Evolutionary conservation across 1,284 basidiomycete species (phyloP).

Genomic region (Ustanciosporium gigantosporum): DNA sequence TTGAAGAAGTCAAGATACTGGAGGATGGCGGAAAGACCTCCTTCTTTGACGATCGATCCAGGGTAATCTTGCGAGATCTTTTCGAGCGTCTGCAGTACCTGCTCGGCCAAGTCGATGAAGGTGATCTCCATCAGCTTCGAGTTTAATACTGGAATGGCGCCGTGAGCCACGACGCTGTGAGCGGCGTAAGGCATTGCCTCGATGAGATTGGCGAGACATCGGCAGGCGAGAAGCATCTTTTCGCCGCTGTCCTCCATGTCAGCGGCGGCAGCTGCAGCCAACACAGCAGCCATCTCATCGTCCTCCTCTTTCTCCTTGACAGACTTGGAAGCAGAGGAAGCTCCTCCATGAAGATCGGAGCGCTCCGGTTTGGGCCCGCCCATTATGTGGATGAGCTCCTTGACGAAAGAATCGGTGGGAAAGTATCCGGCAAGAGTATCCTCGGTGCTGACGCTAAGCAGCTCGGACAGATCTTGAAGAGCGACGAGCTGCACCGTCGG

Average conservation of each 20-base stretch:
- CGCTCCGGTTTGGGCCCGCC: conserved; percentile 68
- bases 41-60: conserved; percentile 54
- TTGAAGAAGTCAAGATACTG: conserved; percentile 61
- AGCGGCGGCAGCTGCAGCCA: conserved; percentile 40
- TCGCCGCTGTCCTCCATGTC: conserved; percentile 51
- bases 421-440: conserved; percentile 94
- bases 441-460: conserved; percentile 94
- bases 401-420: conserved; percentile 86
- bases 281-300: conserved; percentile 38
- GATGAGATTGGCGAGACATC: conserved; percentile 60
- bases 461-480: conserved; percentile 89
- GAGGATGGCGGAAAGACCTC: conserved; percentile 55
- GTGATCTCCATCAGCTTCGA: conserved; percentile 58
- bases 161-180: conserved; percentile 48
- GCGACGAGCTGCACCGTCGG: conserved; percentile 77
- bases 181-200: conserved; percentile 60
- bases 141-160: conserved; percentile 55
- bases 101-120: conserved; percentile 60
- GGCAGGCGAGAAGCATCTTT: conserved; percentile 56
- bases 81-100: conserved; percentile 59
- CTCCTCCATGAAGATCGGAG: conserved; percentile 16
- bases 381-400: conserved; percentile 88
- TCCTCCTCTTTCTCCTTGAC: conserved; percentile 37
- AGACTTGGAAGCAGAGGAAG: conserved; percentile 5
- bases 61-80: conserved; percentile 56